phyloP scores from a whole-genome alignment of 169 alveolate species.

The Plasmodium gonderi region DNA sequence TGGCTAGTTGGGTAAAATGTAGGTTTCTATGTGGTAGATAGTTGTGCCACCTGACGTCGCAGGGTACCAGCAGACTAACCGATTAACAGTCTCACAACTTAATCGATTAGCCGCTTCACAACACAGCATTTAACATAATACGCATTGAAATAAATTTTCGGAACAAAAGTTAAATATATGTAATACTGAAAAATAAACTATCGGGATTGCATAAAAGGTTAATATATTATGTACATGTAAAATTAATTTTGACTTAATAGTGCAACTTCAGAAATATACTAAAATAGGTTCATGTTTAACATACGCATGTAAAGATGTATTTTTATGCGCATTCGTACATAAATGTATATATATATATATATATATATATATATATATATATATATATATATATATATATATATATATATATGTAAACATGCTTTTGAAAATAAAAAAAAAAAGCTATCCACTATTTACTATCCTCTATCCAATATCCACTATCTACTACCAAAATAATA shows the following conservation, averaged over 20 bases:
- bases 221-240: too few relatives aligned
- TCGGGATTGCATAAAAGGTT: neutral
- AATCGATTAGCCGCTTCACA: neutral
- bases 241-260: neutral
- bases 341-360: neutral
- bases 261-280: neutral
- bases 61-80: neutral
- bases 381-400: neutral
- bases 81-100: neutral
- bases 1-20: neutral
- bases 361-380: neutral
- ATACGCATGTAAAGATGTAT: neutral
- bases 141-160: neutral
- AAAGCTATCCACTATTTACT: too few relatives aligned
- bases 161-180: neutral
- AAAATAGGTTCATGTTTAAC: neutral
- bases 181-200: neutral
- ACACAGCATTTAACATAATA: neutral
- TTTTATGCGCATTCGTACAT: neutral
- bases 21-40: neutral
- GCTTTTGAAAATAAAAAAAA: neutral
- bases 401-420: neutral
- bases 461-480: too few relatives aligned
- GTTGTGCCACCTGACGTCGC: neutral
- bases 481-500: neutral